Conservation (phyloP, 495 filamentous ascomycete genomes). For the Gamarada debralockiae region DNA sequence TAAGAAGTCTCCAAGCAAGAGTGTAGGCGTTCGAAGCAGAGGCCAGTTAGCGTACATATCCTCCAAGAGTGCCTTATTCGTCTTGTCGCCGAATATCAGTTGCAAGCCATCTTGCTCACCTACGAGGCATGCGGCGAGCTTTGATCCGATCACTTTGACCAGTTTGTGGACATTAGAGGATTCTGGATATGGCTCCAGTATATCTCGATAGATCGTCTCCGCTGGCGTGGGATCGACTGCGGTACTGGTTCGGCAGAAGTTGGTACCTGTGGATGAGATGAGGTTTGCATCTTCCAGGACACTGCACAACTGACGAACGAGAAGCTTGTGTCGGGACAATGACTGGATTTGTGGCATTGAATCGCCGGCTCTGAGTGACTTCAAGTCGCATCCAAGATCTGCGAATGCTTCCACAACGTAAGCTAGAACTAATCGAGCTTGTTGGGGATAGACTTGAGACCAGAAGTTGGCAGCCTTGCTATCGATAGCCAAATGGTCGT, state of each 20-base stretch:
- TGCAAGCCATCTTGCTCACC: slow-evolving; percentile 43
- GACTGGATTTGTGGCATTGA: slow-evolving; percentile 20
- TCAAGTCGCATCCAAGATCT: slow-evolving; percentile 29
- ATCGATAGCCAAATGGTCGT: slow-evolving; percentile 11
- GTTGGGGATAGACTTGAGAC: slow-evolving; percentile 28
- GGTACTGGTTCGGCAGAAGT: slow-evolving; percentile 37
- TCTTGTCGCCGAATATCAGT: slow-evolving; percentile 49
- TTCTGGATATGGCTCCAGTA: slow-evolving; percentile 35
- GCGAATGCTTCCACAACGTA: slow-evolving; percentile 40
- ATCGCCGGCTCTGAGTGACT: slow-evolving; percentile 23
- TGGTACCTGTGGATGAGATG: slow-evolving; percentile 31
- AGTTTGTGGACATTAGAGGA: slow-evolving; percentile 36
- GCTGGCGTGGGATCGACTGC: slow-evolving; percentile 30
- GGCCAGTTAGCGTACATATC: slow-evolving; percentile 6
- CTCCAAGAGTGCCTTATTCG: too few relatives aligned
- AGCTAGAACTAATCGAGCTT: slow-evolving; percentile 32
- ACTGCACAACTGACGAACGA: slow-evolving; percentile 29
- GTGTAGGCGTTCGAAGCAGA: neutral
- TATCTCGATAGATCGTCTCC: slow-evolving; percentile 31
- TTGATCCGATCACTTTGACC: slow-evolving; percentile 37
- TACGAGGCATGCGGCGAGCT: slow-evolving; percentile 37
- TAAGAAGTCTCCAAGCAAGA: slow-evolving; percentile 37
- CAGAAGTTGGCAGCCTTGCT: slow-evolving; percentile 26
- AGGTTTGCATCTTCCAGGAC: slow-evolving; percentile 29
- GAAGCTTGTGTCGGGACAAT: slow-evolving; percentile 22